Percentiles rank a stretch among this genome's conserved stretches.
Evolutionary conservation across 345 rosid species (phyloP).

Genomic region (Pistacia atlantica): DNA sequence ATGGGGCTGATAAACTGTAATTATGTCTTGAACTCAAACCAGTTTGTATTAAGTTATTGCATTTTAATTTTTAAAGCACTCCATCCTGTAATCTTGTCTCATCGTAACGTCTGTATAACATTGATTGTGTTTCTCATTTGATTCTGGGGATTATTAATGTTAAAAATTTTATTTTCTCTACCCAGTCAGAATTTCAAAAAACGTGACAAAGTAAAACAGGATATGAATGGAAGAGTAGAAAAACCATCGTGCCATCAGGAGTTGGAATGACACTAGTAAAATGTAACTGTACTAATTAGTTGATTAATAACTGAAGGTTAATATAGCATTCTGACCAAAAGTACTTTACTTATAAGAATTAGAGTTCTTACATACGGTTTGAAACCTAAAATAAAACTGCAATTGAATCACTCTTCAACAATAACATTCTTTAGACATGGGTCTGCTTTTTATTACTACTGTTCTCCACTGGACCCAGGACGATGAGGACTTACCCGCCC

Average conservation of each 20-base stretch:
- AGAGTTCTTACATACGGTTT: slow-evolving; percentile 7
- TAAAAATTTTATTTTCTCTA: not conserved
- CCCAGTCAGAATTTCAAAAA: not conserved
- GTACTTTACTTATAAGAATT: slow-evolving; percentile 16
- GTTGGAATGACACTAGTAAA: not conserved
- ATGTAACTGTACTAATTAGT: slow-evolving; percentile 8
- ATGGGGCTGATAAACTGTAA: too few species aligned
- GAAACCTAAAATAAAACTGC: slow-evolving; percentile 11
- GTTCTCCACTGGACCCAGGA: slow-evolving; percentile 28
- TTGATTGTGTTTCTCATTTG: not conserved
- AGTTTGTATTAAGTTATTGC: too few species aligned
- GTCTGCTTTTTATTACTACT: slow-evolving; percentile 19
- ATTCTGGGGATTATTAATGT: not conserved
- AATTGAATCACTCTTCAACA: slow-evolving; percentile 8
- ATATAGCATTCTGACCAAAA: slow-evolving; percentile 8
- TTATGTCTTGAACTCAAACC: too few species aligned
- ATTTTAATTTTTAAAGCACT: too few species aligned
- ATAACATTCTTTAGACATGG: slow-evolving; percentile 6
- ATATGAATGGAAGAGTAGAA: not conserved
- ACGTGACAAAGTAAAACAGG: not conserved
- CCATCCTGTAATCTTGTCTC: too few species aligned
- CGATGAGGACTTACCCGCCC: slow-evolving; percentile 39
- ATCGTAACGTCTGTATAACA: not conserved
- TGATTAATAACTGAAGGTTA: slow-evolving; percentile 11
- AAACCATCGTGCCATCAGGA: not conserved